Conservation (phyloP, 73 alveolate genomes). For the Paramecium biaurelia region DNA sequence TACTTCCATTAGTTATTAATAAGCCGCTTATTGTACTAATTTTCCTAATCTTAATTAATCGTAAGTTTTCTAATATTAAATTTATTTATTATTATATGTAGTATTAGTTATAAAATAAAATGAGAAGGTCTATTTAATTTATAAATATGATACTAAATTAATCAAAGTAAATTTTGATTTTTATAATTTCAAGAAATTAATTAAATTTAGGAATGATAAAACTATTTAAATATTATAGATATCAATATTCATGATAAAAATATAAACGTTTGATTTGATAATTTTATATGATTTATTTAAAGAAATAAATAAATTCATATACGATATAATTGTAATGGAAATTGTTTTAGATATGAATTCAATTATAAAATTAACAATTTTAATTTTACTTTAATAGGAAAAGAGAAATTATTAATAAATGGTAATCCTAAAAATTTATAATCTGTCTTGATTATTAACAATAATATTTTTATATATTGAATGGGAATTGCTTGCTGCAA, state of each 20-base stretch:
- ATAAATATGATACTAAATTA: neutral
- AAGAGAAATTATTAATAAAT: neutral
- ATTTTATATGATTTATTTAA: neutral
- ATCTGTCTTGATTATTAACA: constrained; percentile 2
- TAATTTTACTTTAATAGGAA: neutral
- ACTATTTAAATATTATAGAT: too few relatives aligned
- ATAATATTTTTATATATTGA: neutral
- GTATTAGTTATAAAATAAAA: too few relatives aligned
- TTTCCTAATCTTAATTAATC: too few relatives aligned
- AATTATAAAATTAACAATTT: constrained; percentile 66
- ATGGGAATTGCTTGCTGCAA: neutral
- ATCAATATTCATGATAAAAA: too few relatives aligned
- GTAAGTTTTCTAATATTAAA: too few relatives aligned
- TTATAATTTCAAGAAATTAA: neutral
- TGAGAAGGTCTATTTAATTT: too few relatives aligned
- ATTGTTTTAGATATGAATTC: constrained; percentile 59
- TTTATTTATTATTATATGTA: too few relatives aligned
- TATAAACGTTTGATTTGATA: neutral
- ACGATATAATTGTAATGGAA: neutral
- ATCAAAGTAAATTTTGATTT: neutral
- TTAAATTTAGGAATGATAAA: neutral
- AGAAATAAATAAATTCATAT: neutral
- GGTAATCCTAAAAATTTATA: constrained; percentile 47
- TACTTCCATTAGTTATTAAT: too few relatives aligned
- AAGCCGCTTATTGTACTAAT: too few relatives aligned